Evolutionary conservation across 768 basidiomycete genomes (phyloP), one percentile per base, ranked within the genome.

Genomic region (Zangia roseola): DNA sequence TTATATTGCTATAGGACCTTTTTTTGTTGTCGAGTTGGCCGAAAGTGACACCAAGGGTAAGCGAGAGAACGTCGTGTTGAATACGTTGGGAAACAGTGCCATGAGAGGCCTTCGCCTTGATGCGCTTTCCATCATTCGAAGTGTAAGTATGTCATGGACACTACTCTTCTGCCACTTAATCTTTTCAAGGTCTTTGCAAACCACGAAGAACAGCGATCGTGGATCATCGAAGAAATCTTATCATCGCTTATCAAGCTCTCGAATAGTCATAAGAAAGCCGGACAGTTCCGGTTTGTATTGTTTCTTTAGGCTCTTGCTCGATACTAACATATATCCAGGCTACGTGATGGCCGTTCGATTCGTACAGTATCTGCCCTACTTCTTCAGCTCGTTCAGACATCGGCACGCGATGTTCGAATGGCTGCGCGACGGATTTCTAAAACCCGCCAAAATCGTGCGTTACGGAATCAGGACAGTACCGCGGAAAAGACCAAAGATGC

Each of bases 171-270:
- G 33, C 20, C 24, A 14, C 6, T 38, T 60, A 19, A 65, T 28
- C 3, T 14, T 33, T 45, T 34, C 45, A 59, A 97, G 94, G 86
- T 94, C 26, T 98, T 97, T 58, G 90, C 91, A 12, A 88, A 86
- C 54, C 85, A 97, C 61, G 84, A 90, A 55, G 87, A 86, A 36
- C 97, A 99, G 66, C 74, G 97, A 9, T 83, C 86, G 1, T 97
- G 94, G 94, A 95, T 98, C 54, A 87, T 98, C n/a, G 94, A 98
- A 64, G 97, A 98, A 68, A 94, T 98, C 28, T 62, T 99, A 23
- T 81, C 83, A 9, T 94, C 92, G 0, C 71, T 98, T 45, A 94
- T 89, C 57, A 94, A 92, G 68, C 75, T 94, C 20, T 89, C 91
- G 3, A 90, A 93, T 59, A 82, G 84, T 17, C 97, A 92, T 64